Conservation (phyloP, 352 stramenopile genomes). For the Globisporangium barbulae region DNA sequence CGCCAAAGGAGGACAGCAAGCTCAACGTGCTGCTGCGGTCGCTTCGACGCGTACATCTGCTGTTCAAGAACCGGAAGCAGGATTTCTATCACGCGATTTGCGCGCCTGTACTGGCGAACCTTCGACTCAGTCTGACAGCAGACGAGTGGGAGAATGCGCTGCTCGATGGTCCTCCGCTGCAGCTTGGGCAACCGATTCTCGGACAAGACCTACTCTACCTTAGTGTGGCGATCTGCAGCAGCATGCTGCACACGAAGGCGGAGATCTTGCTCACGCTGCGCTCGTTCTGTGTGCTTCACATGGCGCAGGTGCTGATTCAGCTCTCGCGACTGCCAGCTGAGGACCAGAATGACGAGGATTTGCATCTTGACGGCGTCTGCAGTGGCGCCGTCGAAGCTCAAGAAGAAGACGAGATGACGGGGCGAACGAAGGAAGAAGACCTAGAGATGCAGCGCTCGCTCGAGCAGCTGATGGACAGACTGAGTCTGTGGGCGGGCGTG, state of each 20-base stretch:
- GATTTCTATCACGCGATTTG: conserved; percentile 55
- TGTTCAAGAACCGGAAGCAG: conserved; percentile 50
- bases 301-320: conserved; percentile 76
- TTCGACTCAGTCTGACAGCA: conserved; percentile 38
- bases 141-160: conserved; percentile 56
- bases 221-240: conserved; percentile 72
- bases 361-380: conserved; percentile 13
- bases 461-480: conserved; percentile 48
- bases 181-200: conserved; percentile 60
- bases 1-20: conserved; percentile 76
- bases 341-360: conserved; percentile 46
- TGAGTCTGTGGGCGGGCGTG: conserved; percentile 44
- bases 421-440: conserved; percentile 30
- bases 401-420: conserved; percentile 15
- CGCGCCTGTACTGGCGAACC: conserved; percentile 38
- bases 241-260: conserved; percentile 70
- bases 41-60: conserved; percentile 46
- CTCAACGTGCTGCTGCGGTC: conserved; percentile 66
- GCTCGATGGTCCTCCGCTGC: conserved; percentile 39
- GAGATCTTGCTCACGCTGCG: conserved; percentile 80
- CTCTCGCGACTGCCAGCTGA: conserved; percentile 50
- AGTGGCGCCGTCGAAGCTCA: conserved; percentile 5
- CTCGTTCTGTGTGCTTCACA: conserved; percentile 72
- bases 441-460: conserved; percentile 37
- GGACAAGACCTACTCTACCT: conserved; percentile 76